Conservation (phyloP, 1,284 basidiomycete genomes). For the Erythrobasidium hasegawianum region DNA sequence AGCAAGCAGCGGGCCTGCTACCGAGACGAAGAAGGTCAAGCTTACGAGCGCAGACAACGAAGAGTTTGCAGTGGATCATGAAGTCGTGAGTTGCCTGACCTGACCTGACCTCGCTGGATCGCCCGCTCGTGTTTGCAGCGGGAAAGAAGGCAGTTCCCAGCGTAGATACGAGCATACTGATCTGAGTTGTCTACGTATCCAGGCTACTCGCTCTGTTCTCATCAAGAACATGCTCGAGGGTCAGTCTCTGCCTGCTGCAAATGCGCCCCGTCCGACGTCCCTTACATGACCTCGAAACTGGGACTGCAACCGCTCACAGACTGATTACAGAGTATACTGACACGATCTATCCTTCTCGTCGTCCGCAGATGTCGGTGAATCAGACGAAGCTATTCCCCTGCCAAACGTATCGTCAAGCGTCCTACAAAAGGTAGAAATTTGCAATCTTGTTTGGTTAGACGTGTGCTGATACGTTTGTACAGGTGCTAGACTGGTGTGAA, state of each 20-base stretch:
- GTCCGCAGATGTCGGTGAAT: slow-evolving; percentile 78
- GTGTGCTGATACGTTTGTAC: neutral
- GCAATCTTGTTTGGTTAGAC: neutral
- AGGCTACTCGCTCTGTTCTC: slow-evolving; percentile 80
- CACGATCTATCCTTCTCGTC: neutral
- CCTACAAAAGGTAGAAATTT: slow-evolving; percentile 74
- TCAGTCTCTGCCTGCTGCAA: slow-evolving; percentile 49
- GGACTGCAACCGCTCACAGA: neutral
- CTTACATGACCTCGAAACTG: neutral
- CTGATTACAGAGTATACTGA: neutral
- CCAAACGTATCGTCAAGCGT: slow-evolving; percentile 96
- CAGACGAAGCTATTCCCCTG: slow-evolving; percentile 82
- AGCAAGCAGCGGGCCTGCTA: slow-evolving; percentile 5
- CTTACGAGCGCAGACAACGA: slow-evolving; percentile 75
- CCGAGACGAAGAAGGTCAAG: slow-evolving; percentile 36
- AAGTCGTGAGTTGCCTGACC: slow-evolving; percentile 59
- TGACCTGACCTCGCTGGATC: neutral
- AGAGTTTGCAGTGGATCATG: slow-evolving; percentile 86
- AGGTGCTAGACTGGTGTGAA: slow-evolving; percentile 99
- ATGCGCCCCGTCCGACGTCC: neutral
- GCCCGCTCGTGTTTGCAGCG: too few relatives aligned
- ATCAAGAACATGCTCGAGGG: slow-evolving; percentile 99
- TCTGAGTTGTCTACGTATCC: neutral
- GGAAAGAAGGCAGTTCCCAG: neutral
- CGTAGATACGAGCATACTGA: neutral